phyloP scores from a whole-genome alignment of 108 stramenopile species.

The Skeletonema potamos region DNA sequence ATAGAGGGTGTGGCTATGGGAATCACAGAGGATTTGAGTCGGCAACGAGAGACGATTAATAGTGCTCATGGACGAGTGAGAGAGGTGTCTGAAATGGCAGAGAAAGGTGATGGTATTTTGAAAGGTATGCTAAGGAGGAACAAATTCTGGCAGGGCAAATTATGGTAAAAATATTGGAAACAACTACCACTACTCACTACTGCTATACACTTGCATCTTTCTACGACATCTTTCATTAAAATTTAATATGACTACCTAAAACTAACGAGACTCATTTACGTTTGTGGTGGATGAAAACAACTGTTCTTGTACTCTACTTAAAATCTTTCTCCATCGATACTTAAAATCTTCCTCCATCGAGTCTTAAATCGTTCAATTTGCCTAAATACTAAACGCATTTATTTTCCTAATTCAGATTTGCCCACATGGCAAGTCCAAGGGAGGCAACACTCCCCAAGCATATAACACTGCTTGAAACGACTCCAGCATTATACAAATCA shows the following conservation, averaged over 20 bases:
- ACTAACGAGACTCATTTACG: not conserved
- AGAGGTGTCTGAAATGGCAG: not conserved
- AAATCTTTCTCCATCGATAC: too few species aligned
- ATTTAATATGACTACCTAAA: not conserved
- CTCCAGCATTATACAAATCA: too few species aligned
- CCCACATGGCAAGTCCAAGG: too few species aligned
- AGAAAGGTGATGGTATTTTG: constrained; percentile 1
- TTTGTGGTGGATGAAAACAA: too few species aligned
- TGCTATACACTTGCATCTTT: not conserved
- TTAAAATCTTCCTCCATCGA: too few species aligned
- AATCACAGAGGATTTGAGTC: not conserved
- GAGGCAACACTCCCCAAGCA: too few species aligned
- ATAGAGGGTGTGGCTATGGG: not conserved
- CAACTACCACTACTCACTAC: too few species aligned
- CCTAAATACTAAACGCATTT: too few species aligned
- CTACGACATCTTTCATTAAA: not conserved
- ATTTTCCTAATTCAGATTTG: too few species aligned
- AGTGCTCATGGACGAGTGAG: not conserved
- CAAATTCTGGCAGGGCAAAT: not conserved
- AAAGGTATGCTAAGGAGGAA: not conserved
- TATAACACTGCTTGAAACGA: too few species aligned
- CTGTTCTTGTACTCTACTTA: too few species aligned
- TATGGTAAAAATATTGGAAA: not conserved
- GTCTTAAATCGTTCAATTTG: too few species aligned
- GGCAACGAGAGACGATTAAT: not conserved